These are phyloP conservation scores for Juncus effusus DNA, from an alignment of 176 grass and related monocot species.

Conservation along the genomic window DNA sequence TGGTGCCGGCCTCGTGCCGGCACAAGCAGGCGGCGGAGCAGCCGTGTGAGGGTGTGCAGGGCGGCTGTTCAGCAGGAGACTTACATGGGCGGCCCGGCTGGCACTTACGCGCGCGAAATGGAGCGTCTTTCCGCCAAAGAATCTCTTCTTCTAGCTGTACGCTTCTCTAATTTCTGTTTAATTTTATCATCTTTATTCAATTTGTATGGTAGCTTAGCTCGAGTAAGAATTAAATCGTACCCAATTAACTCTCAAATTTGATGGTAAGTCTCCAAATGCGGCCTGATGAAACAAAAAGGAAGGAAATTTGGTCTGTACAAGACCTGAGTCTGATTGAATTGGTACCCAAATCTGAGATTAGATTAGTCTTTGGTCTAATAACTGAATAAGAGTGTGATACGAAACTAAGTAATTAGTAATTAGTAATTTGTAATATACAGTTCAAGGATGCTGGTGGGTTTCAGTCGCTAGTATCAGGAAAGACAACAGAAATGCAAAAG, in stretches of 20 bases:
- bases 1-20: constrained; percentile 28
- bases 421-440: constrained; percentile 36
- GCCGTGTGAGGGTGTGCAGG: constrained; percentile 33
- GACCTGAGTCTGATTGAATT: too few relatives aligned
- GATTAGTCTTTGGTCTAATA: too few relatives aligned
- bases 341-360: too few relatives aligned
- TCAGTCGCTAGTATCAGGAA: constrained; percentile 59
- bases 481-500: constrained; percentile 85
- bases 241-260: too few relatives aligned
- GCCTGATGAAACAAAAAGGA: too few relatives aligned
- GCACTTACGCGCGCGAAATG: constrained; percentile 94
- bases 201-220: not conserved
- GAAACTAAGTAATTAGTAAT: not conserved
- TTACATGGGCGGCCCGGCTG: constrained; percentile 62
- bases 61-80: constrained; percentile 41
- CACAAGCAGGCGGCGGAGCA: constrained; percentile 33
- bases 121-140: constrained; percentile 95
- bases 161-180: constrained; percentile 12
- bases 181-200: not conserved
- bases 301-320: too few relatives aligned
- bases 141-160: constrained; percentile 85
- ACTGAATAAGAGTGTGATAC: too few relatives aligned
- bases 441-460: constrained; percentile 94
- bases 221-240: not conserved
- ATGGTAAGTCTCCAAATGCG: too few relatives aligned